Evolutionary conservation across 805 yeast species (phyloP), one percentile per base, ranked within the genome.

Genomic region (Yarrowia phangngaensis): DNA sequence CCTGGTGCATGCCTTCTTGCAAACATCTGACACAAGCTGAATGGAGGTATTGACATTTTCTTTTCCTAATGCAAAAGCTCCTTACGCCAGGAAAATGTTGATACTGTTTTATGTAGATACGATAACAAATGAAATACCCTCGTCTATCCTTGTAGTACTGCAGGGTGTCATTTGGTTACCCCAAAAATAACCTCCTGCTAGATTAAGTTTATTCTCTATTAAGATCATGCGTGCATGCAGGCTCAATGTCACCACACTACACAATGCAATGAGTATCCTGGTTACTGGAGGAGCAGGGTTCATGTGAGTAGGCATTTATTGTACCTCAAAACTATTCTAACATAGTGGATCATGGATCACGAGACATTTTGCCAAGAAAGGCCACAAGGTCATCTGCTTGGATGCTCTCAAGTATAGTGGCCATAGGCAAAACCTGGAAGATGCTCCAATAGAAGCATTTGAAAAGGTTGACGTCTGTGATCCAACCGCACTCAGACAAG

Each of bases 271-370:
- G 35, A 57, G 49, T 34, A 55, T 74, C 8, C 60, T 76, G 22
- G 71, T 76, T 4, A 71, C 80, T 6, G 81, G 81, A 6, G 80
- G 79, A 2, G 76, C 76, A 5, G 82, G 82, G 2, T 76, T 76
- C 53, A 70, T 76, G 52, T 61, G 53, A 48, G 65, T 56, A 19
- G n/a, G n/a, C 13, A 13, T 20, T n/a, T n/a, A n/a, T 4, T 12
- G 26, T 14, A 15, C 15, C 12, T 6, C 31, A 6, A 28, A 11
- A 11, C 16, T 11, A 3, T 3, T 0, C 35, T 41, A 41, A 41
- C 48, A 4, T 27, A 61, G 65, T 13, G 81, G 79, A 4, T 71
- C 77, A 1, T 70, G 75, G 64, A 63, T 72, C 36, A 63, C 72
- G 11, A 62, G 68, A 8, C 59, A 62, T 47, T 57, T 72, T 45